phyloP scores from a whole-genome alignment of 1,284 basidiomycete species.

The Trametes versicolor region DNA sequence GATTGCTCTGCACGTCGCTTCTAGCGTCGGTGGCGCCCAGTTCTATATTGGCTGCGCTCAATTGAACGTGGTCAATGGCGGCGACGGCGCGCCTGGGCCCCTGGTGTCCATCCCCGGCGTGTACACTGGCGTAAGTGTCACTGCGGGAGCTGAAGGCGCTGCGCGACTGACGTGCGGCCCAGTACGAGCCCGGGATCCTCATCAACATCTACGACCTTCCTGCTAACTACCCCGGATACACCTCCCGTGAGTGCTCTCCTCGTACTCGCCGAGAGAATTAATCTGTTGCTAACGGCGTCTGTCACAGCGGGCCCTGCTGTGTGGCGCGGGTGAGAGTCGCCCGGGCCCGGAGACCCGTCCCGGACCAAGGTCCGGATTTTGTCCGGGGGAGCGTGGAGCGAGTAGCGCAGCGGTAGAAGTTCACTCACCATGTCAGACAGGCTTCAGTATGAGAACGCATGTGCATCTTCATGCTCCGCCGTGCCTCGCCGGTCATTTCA shows the following conservation, averaged over 20 bases:
- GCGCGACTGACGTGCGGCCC: neutral
- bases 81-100: constrained; percentile 51
- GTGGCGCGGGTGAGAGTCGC: constrained; percentile 30
- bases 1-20: constrained; percentile 51
- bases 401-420: constrained; percentile 1
- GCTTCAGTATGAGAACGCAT: neutral
- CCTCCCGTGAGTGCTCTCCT: constrained; percentile 27
- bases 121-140: constrained; percentile 47
- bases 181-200: constrained; percentile 38
- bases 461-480: neutral
- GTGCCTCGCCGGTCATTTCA: neutral
- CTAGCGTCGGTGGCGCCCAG: constrained; percentile 46
- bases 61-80: constrained; percentile 51
- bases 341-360: neutral
- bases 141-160: neutral
- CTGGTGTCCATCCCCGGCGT: constrained; percentile 54
- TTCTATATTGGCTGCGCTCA: constrained; percentile 51
- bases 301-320: constrained; percentile 33
- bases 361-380: too few species aligned
- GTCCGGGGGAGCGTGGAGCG: neutral
- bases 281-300: neutral
- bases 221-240: constrained; percentile 29
- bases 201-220: constrained; percentile 37
- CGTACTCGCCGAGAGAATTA: neutral
- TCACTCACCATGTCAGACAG: neutral